phyloP scores from a whole-genome alignment of 1,139 yeast species.

The Taphrina deformans region DNA sequence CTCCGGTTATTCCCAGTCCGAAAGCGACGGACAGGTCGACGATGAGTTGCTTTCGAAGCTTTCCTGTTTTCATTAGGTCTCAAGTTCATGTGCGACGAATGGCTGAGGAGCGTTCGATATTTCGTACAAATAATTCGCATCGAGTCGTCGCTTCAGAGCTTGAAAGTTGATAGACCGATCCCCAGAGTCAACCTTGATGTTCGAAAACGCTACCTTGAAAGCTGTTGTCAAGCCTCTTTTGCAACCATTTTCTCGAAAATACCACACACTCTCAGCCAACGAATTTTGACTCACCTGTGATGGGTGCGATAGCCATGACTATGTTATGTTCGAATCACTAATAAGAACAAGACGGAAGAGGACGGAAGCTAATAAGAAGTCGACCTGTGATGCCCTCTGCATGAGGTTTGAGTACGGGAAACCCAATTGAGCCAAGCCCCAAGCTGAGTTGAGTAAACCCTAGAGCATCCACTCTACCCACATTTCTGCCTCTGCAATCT shows the following conservation, averaged over 20 bases:
- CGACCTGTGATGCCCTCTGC: background rate
- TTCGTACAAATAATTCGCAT: too few species aligned
- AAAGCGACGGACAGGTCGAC: constrained; percentile 34
- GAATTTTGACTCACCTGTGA: constrained; percentile 1
- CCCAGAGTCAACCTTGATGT: too few species aligned
- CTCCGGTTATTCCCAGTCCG: constrained; percentile 35
- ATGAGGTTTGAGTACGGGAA: background rate
- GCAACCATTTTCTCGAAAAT: background rate
- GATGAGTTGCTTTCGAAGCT: constrained; percentile 32
- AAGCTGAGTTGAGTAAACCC: background rate
- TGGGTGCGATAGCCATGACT: constrained; percentile 24
- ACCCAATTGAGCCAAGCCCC: background rate
- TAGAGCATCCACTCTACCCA: background rate
- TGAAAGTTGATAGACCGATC: too few species aligned
- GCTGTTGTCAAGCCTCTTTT: background rate
- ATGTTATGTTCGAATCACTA: background rate
- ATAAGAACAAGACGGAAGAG: background rate
- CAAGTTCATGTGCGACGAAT: background rate
- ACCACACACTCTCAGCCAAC: background rate
- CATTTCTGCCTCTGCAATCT: background rate
- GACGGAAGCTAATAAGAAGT: background rate
- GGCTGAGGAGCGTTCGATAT: too few species aligned
- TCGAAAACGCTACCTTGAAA: too few species aligned
- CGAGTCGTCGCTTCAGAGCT: too few species aligned
- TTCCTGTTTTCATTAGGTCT: constrained; percentile 12